Base-by-base conservation (phyloP, 2,329 filamentous ascomycete species). In the Stachybotrys chlorohalonatus region DNA sequence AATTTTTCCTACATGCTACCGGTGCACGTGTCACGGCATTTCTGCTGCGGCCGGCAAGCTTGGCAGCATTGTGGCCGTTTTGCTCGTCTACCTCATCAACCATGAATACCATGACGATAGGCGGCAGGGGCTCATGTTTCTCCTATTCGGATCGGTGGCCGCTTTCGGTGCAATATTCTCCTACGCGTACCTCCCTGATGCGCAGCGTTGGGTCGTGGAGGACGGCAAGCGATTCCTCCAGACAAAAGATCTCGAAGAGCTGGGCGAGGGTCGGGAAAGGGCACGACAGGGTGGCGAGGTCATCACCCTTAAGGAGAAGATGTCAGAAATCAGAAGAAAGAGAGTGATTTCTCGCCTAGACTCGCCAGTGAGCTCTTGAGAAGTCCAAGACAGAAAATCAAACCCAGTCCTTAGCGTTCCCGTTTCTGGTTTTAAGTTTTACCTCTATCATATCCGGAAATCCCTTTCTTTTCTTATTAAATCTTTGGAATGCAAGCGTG, bases 1-100 rank as follows among this genome's bases (percentile, higher is more conserved):
- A 63, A 78, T 84, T 47, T 87, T 86, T 63, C 82, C 82, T 0
- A 86, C 83, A 2, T 76, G 77, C 58, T 85, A 84, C 60, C 77
- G 83, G 47, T 82, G 77, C 52, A 83, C 82, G 0, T 84, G 81
- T 56, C 81, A 84, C 61, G 82, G 81, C 30, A 81, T 85, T 53
- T 82, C 81, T 0, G 82, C 82, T 0, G 82, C 82, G 0, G 75
- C 77, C 1, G 82, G 82, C 11, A 85, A 85, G 61, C 66, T 81
- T 1, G 82, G 81, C 30, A 79, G 78, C 55, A 75, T 84, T 52
- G 66, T 79, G 6, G 78, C 77, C 52, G 70, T 80, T 16, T 62
- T 79, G 11, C 69, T 80, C 31, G 75, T 79, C 1, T 78, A 75
- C 59, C 76, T 73, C 54, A 77, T 80, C 64, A 77, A 78, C 62